Percentiles rank a stretch among this genome's conserved stretches.
phyloP scores from a whole-genome alignment of 1,284 basidiomycete species.

The Cutaneotrichosporon sp. region DNA sequence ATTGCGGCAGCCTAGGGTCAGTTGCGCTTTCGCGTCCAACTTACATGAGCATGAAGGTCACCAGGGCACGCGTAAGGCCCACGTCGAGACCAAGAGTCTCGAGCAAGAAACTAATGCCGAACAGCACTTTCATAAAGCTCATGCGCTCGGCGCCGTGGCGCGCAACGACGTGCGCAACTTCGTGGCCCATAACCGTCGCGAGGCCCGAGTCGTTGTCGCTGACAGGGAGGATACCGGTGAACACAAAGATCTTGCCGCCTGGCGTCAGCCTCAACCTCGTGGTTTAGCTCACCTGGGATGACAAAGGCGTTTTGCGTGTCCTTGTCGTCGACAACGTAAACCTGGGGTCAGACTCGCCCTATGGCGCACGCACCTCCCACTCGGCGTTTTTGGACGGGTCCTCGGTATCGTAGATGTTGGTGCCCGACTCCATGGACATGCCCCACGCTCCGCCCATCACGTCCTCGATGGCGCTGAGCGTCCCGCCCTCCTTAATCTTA shows the following conservation, averaged over 20 bases:
- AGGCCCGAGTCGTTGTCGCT: slow-evolving; percentile 73
- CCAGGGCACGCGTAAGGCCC: slow-evolving; percentile 49
- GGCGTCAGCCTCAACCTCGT: slow-evolving; percentile 6
- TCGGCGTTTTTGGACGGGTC: slow-evolving; percentile 28
- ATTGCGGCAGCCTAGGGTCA: slow-evolving; percentile 64
- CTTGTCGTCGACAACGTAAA: slow-evolving; percentile 74
- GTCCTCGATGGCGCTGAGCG: slow-evolving; percentile 36
- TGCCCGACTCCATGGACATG: neutral
- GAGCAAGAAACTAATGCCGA: slow-evolving; percentile 54
- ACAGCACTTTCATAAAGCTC: slow-evolving; percentile 56
- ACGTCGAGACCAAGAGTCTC: slow-evolving; percentile 60
- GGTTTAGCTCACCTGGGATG: slow-evolving; percentile 54
- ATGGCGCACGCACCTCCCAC: slow-evolving; percentile 41
- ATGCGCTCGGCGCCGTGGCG: slow-evolving; percentile 34
- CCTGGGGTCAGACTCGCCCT: slow-evolving; percentile 42
- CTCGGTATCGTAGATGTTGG: slow-evolving; percentile 4
- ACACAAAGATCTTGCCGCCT: slow-evolving; percentile 75
- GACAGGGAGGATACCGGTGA: slow-evolving; percentile 80
- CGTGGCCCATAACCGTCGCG: slow-evolving; percentile 81
- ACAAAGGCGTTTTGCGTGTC: slow-evolving; percentile 76
- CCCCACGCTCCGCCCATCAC: slow-evolving; percentile 14
- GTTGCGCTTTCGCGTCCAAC: neutral
- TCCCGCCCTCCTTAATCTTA: slow-evolving; percentile 49
- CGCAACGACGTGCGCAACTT: slow-evolving; percentile 69
- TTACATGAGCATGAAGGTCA: slow-evolving; percentile 48